These are phyloP conservation scores for Pugionium dolabratum DNA, from an alignment of 345 rosid genomes.

Conservation along the genomic window DNA sequence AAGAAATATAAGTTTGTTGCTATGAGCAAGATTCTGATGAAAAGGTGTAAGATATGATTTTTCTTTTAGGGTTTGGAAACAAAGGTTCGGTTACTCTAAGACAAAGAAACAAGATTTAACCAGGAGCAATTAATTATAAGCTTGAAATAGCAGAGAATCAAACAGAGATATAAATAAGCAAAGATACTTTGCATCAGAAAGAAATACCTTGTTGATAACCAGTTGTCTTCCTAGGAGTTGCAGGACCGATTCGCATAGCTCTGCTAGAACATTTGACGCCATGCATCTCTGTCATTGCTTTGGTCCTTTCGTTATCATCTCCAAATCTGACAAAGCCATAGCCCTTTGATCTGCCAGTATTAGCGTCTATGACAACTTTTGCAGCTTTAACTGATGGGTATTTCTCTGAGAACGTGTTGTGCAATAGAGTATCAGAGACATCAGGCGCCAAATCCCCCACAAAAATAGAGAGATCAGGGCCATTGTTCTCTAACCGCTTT, in stretches of 20 bases:
- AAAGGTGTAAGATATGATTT: too few relatives aligned
- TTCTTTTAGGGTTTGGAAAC: too few relatives aligned
- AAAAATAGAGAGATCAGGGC: slow-evolving; percentile 90
- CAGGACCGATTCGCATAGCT: slow-evolving; percentile 95
- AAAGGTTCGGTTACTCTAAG: too few relatives aligned
- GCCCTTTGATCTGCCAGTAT: slow-evolving; percentile 93
- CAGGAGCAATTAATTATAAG: too few relatives aligned
- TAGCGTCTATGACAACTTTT: slow-evolving; percentile 86
- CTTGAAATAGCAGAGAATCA: too few relatives aligned
- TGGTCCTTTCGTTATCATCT: slow-evolving; percentile 73
- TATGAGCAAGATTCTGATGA: too few relatives aligned
- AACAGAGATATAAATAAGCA: too few relatives aligned
- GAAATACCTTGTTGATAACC: slow-evolving; percentile 62
- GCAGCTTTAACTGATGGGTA: slow-evolving; percentile 92
- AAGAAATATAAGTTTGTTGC: too few relatives aligned
- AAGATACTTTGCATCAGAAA: not conserved
- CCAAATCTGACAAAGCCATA: slow-evolving; percentile 98
- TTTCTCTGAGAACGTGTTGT: slow-evolving; percentile 67
- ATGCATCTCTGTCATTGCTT: slow-evolving; percentile 96
- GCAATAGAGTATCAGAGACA: slow-evolving; percentile 76
- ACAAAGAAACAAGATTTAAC: too few relatives aligned
- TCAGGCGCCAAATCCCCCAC: slow-evolving; percentile 97
- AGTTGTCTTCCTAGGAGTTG: slow-evolving; percentile 87
- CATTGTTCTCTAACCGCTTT: slow-evolving; percentile 74
- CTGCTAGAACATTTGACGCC: slow-evolving; percentile 88